A percentile compares a stretch with the other conserved stretches of the same genome.
These are phyloP conservation scores for Scenedesmus sp. DNA, from an alignment of 163 green algal genomes.

Conservation along the genomic window DNA sequence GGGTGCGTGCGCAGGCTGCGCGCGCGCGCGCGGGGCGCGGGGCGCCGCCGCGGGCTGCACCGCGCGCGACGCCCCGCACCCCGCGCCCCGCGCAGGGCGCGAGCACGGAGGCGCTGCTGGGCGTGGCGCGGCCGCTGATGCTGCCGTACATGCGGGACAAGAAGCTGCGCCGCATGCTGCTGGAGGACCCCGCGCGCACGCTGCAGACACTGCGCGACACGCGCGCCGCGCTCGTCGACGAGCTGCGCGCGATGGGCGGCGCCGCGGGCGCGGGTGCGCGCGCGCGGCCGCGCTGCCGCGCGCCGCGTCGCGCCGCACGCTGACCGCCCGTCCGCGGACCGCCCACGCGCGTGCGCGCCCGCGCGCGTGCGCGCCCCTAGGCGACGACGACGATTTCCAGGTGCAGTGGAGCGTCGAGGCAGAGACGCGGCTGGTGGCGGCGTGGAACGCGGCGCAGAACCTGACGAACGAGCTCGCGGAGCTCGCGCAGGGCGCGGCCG, in stretches of 20 bases:
- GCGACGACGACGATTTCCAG: slow-evolving; percentile 36
- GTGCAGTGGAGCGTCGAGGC: not conserved
- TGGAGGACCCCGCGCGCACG: slow-evolving; percentile 15
- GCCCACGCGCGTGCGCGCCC: no score
- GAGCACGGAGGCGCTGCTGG: not conserved
- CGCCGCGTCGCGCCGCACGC: no score
- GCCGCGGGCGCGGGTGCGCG: not conserved
- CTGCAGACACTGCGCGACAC: not conserved
- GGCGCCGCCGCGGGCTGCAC: no score
- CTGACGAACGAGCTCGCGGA: not conserved
- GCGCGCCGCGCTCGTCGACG: not conserved
- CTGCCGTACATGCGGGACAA: slow-evolving; percentile 30
- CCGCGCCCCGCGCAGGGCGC: not conserved
- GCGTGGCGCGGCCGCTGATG: slow-evolving; percentile 9
- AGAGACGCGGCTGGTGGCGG: slow-evolving; percentile 7
- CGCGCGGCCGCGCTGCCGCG: not conserved
- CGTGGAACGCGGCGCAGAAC: slow-evolving; percentile 5
- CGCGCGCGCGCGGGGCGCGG: no score
- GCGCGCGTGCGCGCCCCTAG: no score
- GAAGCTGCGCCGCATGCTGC: slow-evolving; percentile 27
- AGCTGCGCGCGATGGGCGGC: not conserved
- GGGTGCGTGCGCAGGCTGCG: not conserved
- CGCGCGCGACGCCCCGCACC: not conserved
- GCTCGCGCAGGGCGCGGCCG: slow-evolving; percentile 9
- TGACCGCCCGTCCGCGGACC: no score